Evolutionary conservation across 1,284 basidiomycete species (phyloP).

Genomic region (Puccinia hordei): DNA sequence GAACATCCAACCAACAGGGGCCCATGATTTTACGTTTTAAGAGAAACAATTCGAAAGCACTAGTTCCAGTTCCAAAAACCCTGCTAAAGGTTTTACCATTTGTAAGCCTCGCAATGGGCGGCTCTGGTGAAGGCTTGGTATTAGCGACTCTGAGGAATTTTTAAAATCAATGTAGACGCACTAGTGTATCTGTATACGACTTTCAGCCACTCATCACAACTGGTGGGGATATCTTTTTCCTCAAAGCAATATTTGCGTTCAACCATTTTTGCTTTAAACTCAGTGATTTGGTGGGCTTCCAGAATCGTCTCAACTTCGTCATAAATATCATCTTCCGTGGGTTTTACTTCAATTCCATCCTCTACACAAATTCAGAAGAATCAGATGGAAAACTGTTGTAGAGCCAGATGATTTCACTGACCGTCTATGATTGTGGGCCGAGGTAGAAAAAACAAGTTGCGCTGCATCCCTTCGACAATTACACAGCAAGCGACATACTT

Average conservation of each 20-base stretch:
- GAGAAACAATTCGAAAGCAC: constrained; percentile 90
- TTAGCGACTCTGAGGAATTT: background rate
- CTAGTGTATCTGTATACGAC: constrained; percentile 82
- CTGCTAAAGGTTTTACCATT: constrained; percentile 80
- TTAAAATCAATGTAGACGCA: constrained; percentile 59
- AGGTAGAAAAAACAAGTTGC: constrained; percentile 92
- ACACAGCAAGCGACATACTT: constrained; percentile 85
- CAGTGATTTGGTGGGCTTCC: constrained; percentile 68
- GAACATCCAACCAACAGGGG: constrained; percentile 91
- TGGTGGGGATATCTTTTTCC: constrained; percentile 75
- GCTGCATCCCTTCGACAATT: constrained; percentile 79
- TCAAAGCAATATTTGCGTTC: constrained; percentile 92
- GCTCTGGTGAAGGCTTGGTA: constrained; percentile 60
- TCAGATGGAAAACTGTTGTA: background rate
- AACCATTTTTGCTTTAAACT: constrained; percentile 73
- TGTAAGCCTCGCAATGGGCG: constrained; percentile 65
- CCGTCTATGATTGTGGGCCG: constrained; percentile 68
- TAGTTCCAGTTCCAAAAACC: constrained; percentile 90
- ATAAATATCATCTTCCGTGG: constrained; percentile 69
- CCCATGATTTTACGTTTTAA: constrained; percentile 98
- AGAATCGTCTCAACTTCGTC: constrained; percentile 81
- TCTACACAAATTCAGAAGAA: constrained; percentile 17
- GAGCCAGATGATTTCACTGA: constrained; percentile 56
- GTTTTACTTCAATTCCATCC: constrained; percentile 54
- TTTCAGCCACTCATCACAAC: constrained; percentile 85